Percentiles rank a stretch among this genome's conserved stretches.
Conservation (phyloP, 2,329 filamentous ascomycete species). For the Xylaria sp. region DNA sequence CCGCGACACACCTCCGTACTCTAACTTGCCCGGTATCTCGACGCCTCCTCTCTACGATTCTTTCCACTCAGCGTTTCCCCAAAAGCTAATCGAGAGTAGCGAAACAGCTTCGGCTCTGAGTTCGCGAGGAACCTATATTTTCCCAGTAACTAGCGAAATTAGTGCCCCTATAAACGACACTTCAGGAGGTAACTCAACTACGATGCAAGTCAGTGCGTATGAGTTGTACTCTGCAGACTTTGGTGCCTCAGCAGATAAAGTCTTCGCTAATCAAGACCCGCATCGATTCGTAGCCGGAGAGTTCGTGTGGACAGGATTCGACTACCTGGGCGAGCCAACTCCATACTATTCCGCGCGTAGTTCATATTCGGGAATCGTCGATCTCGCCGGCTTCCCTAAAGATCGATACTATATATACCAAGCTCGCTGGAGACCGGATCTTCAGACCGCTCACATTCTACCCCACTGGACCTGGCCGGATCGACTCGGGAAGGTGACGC, state of each 20-base stretch:
- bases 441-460: constrained; percentile 62
- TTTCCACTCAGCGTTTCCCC: constrained; percentile 58
- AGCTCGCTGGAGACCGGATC: constrained; percentile 61
- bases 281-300: constrained; percentile 64
- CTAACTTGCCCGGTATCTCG: constrained; percentile 20
- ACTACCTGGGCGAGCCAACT: constrained; percentile 63
- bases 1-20: constrained; percentile 29
- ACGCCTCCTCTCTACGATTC: constrained; percentile 26
- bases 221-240: constrained; percentile 61
- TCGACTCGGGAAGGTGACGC: constrained; percentile 59
- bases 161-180: constrained; percentile 54
- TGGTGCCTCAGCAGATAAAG: constrained; percentile 63
- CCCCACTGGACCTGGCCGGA: constrained; percentile 68
- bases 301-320: constrained; percentile 63
- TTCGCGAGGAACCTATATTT: constrained; percentile 63
- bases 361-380: constrained; percentile 67
- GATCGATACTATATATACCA: constrained; percentile 67
- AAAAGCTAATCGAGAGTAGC: constrained; percentile 58
- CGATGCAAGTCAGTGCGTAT: constrained; percentile 59
- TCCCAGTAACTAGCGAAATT: constrained; percentile 58
- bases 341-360: constrained; percentile 60
- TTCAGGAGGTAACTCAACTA: constrained; percentile 53
- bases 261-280: constrained; percentile 61
- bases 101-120: constrained; percentile 59
- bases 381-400: constrained; percentile 67